Conservation (phyloP, 2,329 filamentous ascomycete species). For the Fusarium nygamai region DNA sequence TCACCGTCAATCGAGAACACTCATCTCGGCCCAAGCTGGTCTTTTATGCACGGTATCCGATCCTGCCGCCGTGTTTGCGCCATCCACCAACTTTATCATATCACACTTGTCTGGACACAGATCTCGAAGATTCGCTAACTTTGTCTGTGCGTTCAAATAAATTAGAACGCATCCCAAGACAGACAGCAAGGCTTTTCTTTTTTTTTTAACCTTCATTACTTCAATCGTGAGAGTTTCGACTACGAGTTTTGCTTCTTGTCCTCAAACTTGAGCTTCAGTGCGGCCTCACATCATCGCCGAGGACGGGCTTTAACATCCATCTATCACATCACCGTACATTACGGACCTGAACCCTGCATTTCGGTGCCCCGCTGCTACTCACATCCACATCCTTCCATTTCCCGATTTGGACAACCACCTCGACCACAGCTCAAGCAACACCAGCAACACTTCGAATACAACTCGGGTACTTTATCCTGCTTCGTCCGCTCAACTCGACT, state of each 20-base stretch:
- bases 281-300: constrained; percentile 27
- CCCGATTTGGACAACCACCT: constrained; percentile 20
- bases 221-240: neutral
- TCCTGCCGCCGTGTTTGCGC: constrained; percentile 26
- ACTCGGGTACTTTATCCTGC: constrained; percentile 24
- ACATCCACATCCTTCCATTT: constrained; percentile 15
- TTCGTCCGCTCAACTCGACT: constrained; percentile 1
- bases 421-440: constrained; percentile 12
- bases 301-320: constrained; percentile 10
- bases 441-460: constrained; percentile 1
- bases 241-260: neutral
- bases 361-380: constrained; percentile 19
- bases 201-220: neutral
- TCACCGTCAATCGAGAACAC: constrained; percentile 16
- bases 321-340: constrained; percentile 31
- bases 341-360: constrained; percentile 37
- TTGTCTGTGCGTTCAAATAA: constrained; percentile 26
- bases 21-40: constrained; percentile 26
- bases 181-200: neutral
- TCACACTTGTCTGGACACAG: neutral
- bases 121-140: constrained; percentile 1
- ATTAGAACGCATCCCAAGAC: constrained; percentile 10
- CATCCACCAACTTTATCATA: constrained; percentile 10
- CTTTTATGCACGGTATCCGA: constrained; percentile 29
- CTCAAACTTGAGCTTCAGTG: neutral